Evolutionary conservation across 2,329 filamentous ascomycete species (phyloP).

Genomic region (Fusarium verticillioides): DNA sequence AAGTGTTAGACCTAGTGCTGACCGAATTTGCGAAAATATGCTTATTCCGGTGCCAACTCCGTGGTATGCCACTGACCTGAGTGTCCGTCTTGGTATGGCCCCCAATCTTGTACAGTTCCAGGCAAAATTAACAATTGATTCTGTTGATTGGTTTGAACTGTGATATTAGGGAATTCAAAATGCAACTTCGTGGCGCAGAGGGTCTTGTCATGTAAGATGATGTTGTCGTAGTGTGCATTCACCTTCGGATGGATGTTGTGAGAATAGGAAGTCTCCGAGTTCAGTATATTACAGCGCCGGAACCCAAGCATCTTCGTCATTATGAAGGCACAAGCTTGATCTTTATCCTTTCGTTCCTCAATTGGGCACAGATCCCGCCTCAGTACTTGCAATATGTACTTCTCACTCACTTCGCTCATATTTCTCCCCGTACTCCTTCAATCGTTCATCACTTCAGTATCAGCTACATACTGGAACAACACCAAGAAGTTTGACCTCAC

Average conservation of each 20-base stretch:
- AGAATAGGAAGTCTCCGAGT: neutral
- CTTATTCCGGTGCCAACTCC: neutral
- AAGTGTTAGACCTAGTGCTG: constrained; percentile 6
- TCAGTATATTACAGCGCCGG: neutral
- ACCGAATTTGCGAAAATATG: neutral
- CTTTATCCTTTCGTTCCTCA: neutral
- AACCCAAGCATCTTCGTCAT: neutral
- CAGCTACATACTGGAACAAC: constrained; percentile 13
- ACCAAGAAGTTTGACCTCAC: constrained; percentile 44
- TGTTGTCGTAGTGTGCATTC: neutral
- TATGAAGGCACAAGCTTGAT: too few relatives aligned
- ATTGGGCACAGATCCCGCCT: neutral
- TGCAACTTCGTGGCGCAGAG: neutral
- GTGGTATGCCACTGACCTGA: neutral
- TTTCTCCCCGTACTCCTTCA: constrained; percentile 20
- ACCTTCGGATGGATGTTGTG: neutral
- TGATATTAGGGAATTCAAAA: neutral
- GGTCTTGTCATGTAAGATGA: constrained; percentile 1
- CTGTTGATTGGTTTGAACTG: neutral
- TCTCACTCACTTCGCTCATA: neutral
- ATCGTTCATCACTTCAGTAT: neutral
- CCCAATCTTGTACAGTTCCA: neutral
- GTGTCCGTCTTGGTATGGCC: neutral
- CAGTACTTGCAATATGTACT: constrained; percentile 17
- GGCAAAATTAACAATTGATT: neutral